A percentile compares a stretch with the other conserved stretches of the same genome.
phyloP scores from a whole-genome alignment of 148 eudicot genomes.

The Spergularia bocconei region DNA sequence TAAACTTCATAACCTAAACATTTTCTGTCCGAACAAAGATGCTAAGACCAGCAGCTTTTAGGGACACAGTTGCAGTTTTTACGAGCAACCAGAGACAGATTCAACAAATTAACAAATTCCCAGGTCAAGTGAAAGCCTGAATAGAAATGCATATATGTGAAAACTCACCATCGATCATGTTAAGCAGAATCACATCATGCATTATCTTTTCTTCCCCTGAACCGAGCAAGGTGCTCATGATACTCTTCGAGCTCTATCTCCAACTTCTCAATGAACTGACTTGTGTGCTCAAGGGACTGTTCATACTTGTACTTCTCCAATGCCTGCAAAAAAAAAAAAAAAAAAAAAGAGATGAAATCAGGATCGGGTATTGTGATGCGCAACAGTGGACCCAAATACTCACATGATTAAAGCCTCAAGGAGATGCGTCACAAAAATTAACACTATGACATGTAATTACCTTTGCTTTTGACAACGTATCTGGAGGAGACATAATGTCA shows the following conservation, averaged over 20 bases:
- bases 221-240: constrained; percentile 65
- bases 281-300: constrained; percentile 96
- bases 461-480: constrained; percentile 89
- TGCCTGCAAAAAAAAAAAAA: constrained; percentile 45
- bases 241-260: constrained; percentile 92
- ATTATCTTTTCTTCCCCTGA: constrained; percentile 40
- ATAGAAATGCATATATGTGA: background rate
- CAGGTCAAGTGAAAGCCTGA: background rate
- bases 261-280: constrained; percentile 83
- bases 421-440: too few relatives aligned
- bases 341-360: background rate
- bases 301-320: constrained; percentile 80
- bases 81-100: background rate
- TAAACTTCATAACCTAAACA: too few relatives aligned
- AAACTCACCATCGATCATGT: constrained; percentile 28
- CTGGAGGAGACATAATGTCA: constrained; percentile 82
- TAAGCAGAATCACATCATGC: constrained; percentile 25
- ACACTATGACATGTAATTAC: constrained; percentile 28
- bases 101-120: background rate
- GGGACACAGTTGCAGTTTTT: background rate
- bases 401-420: too few relatives aligned
- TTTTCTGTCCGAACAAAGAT: too few relatives aligned
- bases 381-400: too few relatives aligned
- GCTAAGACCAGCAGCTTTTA: too few relatives aligned
- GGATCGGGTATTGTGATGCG: background rate